Evolutionary conservation across 2,329 filamentous ascomycete species (phyloP).

Genomic region (Fonsecaea pedrosoi): DNA sequence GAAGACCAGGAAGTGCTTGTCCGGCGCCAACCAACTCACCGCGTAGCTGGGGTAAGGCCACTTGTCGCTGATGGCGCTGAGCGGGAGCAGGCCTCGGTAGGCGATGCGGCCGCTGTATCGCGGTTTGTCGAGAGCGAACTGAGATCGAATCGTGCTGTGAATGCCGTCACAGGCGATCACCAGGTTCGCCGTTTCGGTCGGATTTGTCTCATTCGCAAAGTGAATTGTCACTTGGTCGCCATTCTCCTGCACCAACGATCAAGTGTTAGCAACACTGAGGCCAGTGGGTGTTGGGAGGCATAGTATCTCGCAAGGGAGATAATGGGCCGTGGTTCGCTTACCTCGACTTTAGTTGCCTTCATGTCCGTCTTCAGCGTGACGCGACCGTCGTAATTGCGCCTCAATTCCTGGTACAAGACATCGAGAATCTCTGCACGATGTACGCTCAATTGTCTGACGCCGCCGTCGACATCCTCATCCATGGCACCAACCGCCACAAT

Average conservation of each 20-base stretch:
- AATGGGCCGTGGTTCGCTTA: neutral
- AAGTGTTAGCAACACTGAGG: neutral
- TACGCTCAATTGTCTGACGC: conserved; percentile 15
- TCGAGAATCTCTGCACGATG: conserved; percentile 49
- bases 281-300: neutral
- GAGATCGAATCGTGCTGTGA: conserved; percentile 28
- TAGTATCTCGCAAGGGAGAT: neutral
- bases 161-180: conserved; percentile 41
- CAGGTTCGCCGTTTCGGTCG: conserved; percentile 32
- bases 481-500: conserved; percentile 42
- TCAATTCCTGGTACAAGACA: conserved; percentile 14
- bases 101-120: conserved; percentile 29
- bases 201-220: conserved; percentile 41
- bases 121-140: conserved; percentile 19
- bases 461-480: conserved; percentile 34
- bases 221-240: conserved; percentile 20
- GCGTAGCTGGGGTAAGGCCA: conserved; percentile 41
- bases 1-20: conserved; percentile 48
- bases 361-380: conserved; percentile 17
- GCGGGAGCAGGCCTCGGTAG: conserved; percentile 25
- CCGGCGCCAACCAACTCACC: conserved; percentile 45
- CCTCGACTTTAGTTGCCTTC: conserved; percentile 13
- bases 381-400: neutral
- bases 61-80: conserved; percentile 18
- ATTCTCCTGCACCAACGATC: conserved; percentile 8